These are phyloP conservation scores for Rhizopogon vesiculosus DNA, from an alignment of 768 basidiomycete species.

Conservation along the genomic window DNA sequence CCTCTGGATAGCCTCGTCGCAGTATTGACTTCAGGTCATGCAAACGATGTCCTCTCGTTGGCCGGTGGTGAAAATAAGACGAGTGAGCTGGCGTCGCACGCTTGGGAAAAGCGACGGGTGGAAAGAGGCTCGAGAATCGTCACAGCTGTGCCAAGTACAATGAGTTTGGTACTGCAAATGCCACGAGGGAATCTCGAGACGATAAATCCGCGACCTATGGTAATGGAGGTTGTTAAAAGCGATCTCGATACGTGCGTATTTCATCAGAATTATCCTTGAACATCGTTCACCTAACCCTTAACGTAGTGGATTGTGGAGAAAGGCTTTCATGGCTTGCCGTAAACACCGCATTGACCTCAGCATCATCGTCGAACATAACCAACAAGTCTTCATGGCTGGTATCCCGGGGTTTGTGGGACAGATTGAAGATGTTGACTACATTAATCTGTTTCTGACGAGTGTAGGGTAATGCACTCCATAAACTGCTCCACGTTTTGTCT, in stretches of 20 bases:
- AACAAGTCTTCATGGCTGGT: constrained; percentile 56
- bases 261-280: neutral
- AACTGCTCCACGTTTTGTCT: neutral
- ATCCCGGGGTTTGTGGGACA: constrained; percentile 76
- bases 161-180: constrained; percentile 95
- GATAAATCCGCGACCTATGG: constrained; percentile 87
- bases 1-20: constrained; percentile 35
- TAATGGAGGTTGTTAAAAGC: constrained; percentile 75
- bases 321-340: constrained; percentile 87
- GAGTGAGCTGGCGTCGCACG: constrained; percentile 9
- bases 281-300: neutral
- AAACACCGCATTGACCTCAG: constrained; percentile 93
- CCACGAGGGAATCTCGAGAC: constrained; percentile 96
- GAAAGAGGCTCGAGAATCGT: constrained; percentile 92
- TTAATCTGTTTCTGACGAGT: constrained; percentile 87
- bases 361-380: constrained; percentile 79
- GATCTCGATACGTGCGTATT: constrained; percentile 67
- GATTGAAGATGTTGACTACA: constrained; percentile 83
- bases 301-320: constrained; percentile 67
- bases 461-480: constrained; percentile 54
- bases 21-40: constrained; percentile 1
- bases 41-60: constrained; percentile 21
- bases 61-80: constrained; percentile 17
- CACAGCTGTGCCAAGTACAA: constrained; percentile 78
- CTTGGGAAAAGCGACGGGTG: constrained; percentile 72